Conservation (phyloP, 345 rosid species). For the Lepidium didymum region DNA sequence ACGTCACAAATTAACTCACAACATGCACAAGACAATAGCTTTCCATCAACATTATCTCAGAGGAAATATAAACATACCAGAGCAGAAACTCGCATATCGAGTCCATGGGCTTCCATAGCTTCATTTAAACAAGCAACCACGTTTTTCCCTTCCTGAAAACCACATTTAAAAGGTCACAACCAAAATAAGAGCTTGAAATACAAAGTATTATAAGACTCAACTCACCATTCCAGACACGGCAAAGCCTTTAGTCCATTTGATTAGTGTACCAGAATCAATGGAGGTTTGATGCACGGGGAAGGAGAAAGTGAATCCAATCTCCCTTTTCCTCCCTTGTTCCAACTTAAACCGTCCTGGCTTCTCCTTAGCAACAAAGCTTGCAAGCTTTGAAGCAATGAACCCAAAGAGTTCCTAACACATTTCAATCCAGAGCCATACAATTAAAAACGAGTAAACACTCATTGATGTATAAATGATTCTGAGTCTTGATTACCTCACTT, state of each 20-base stretch:
- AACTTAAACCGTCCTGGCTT: conserved; percentile 42
- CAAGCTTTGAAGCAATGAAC: conserved; percentile 64
- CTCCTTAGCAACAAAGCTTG: conserved; percentile 46
- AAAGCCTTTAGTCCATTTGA: conserved; percentile 88
- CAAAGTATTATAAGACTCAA: neutral
- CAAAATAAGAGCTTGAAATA: neutral
- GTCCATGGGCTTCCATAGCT: conserved; percentile 60
- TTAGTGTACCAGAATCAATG: conserved; percentile 66
- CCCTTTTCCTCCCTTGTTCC: conserved; percentile 53
- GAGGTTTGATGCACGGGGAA: conserved; percentile 80
- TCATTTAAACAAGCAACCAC: conserved; percentile 80
- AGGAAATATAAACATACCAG: conserved; percentile 36
- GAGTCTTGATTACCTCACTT: conserved; percentile 43
- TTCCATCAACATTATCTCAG: neutral
- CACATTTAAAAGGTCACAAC: neutral
- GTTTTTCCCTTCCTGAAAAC: conserved; percentile 58
- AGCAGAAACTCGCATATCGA: conserved; percentile 77
- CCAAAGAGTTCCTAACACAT: conserved; percentile 58
- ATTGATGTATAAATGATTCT: neutral
- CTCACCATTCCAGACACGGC: conserved; percentile 75
- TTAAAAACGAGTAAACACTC: neutral
- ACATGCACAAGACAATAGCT: neutral
- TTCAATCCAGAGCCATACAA: neutral
- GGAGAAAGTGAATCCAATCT: conserved; percentile 83
- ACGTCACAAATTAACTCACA: neutral